Conservation (phyloP, 176 grass and related monocot species). For the Ensete glaucum region DNA sequence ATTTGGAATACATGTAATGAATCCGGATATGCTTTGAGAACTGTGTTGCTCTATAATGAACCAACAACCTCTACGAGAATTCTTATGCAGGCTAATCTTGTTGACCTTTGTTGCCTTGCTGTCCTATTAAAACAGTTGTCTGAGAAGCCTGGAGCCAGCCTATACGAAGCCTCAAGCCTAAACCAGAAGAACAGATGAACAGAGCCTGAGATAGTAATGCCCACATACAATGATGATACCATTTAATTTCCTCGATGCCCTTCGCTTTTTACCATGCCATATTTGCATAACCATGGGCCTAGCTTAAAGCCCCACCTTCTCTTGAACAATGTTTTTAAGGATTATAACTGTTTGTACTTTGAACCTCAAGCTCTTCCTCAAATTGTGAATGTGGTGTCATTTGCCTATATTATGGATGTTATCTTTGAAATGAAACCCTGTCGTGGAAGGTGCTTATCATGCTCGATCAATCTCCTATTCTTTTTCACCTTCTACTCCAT, state of each 20-base stretch:
- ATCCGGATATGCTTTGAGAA: slow-evolving; percentile 2
- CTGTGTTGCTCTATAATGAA: slow-evolving; percentile 4
- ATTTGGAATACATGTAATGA: slow-evolving; percentile 7
- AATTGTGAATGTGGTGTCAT: background rate
- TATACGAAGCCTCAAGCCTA: slow-evolving; percentile 25
- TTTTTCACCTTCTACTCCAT: background rate
- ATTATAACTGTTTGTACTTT: slow-evolving; percentile 4
- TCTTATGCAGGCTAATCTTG: slow-evolving; percentile 8
- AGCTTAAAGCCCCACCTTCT: slow-evolving; percentile 5
- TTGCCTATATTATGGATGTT: background rate
- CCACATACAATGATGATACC: slow-evolving; percentile 1
- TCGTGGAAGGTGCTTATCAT: background rate
- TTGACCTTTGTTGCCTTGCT: slow-evolving; percentile 23
- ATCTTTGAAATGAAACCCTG: background rate
- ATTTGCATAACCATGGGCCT: slow-evolving; percentile 1
- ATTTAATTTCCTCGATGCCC: slow-evolving; percentile 3
- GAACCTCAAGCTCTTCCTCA: slow-evolving; percentile 3
- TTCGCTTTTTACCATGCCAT: slow-evolving; percentile 8
- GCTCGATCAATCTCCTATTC: background rate
- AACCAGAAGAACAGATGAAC: slow-evolving; percentile 22
- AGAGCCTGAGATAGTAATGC: slow-evolving; percentile 7
- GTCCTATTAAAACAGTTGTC: slow-evolving; percentile 20
- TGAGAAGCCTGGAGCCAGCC: slow-evolving; percentile 24
- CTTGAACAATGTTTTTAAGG: background rate
- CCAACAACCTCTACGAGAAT: slow-evolving; percentile 12